These are phyloP conservation scores for Panaeolus cyanescens DNA, from an alignment of 768 basidiomycete species.

Conservation along the genomic window DNA sequence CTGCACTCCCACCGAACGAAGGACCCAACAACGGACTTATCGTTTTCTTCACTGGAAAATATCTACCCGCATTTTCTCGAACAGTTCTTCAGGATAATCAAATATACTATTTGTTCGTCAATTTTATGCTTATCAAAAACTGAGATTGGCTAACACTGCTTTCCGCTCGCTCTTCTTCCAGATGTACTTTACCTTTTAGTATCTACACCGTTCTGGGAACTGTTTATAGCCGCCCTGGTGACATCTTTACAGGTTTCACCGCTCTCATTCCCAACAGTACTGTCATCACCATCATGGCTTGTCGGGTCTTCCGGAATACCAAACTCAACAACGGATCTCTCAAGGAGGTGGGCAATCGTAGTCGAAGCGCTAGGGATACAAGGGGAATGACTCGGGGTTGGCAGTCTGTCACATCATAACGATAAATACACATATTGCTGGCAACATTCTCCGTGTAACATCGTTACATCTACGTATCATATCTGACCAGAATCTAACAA, in stretches of 20 bases:
- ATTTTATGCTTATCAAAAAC: background rate
- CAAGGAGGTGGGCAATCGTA: too few species aligned
- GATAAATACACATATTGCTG: too few species aligned
- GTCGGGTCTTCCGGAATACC: slow-evolving; percentile 16
- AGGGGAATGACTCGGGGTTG: too few species aligned
- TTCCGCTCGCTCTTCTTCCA: background rate
- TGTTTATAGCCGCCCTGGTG: background rate
- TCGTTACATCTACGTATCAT: too few species aligned
- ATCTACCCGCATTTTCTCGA: slow-evolving; percentile 27
- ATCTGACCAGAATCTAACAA: too few species aligned
- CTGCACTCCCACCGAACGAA: slow-evolving; percentile 3
- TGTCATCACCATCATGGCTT: slow-evolving; percentile 17
- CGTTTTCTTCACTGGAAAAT: slow-evolving; percentile 19
- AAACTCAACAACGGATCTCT: too few species aligned
- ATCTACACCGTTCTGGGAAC: slow-evolving; percentile 9
- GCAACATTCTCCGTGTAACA: too few species aligned
- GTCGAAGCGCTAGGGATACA: too few species aligned
- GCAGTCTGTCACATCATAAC: too few species aligned
- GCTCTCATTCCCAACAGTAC: slow-evolving; percentile 9
- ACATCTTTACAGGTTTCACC: background rate
- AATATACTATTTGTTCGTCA: slow-evolving; percentile 32
- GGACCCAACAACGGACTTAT: slow-evolving; percentile 10
- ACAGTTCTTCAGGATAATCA: slow-evolving; percentile 30
- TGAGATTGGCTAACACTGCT: background rate
- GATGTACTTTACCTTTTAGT: slow-evolving; percentile 9